phyloP scores from a whole-genome alignment of 2,329 filamentous ascomycete species.

The Venturia aucupariae region DNA sequence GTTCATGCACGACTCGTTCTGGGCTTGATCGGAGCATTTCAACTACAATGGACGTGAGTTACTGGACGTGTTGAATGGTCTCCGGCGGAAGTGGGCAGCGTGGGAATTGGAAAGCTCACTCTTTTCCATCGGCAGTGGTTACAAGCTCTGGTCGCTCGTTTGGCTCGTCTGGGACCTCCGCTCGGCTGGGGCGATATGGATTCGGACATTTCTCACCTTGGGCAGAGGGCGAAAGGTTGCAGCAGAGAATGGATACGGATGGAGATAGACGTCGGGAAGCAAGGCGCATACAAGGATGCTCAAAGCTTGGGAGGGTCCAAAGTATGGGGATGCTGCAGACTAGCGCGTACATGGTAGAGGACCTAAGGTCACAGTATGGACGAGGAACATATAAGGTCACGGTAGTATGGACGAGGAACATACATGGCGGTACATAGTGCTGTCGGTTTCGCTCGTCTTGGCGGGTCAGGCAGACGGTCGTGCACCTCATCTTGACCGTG shows the following conservation, averaged over 20 bases:
- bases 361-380: too few relatives aligned
- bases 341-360: neutral
- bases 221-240: neutral
- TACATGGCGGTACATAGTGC: too few relatives aligned
- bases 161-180: neutral
- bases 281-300: neutral
- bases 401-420: too few relatives aligned
- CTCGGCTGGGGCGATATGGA: neutral
- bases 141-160: constrained; percentile 11
- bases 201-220: neutral
- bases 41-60: neutral
- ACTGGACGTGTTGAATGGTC: neutral
- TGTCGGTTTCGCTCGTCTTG: neutral
- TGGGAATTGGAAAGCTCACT: neutral
- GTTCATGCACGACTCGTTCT: constrained; percentile 12
- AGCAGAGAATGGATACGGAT: neutral
- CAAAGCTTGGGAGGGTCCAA: neutral
- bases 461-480: neutral
- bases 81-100: neutral
- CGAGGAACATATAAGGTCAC: too few relatives aligned
- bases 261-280: neutral
- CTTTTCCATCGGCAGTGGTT: constrained; percentile 12
- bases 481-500: neutral
- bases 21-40: constrained; percentile 12
- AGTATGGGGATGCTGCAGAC: neutral